phyloP scores from a whole-genome alignment of 768 basidiomycete genomes.

The Lentinus brumalis region DNA sequence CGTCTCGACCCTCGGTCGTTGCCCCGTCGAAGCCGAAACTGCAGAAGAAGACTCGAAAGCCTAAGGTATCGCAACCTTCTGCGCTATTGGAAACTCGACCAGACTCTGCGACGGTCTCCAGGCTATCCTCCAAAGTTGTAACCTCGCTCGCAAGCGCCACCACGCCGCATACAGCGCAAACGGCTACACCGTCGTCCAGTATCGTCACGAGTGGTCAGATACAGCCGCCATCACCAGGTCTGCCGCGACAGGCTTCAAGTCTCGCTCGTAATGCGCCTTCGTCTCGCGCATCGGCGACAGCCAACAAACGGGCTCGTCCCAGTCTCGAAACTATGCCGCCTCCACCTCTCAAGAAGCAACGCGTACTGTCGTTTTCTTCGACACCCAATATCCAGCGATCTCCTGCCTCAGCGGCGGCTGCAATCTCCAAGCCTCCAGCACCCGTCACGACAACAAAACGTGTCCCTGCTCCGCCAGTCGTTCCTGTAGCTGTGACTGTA shows the following conservation, averaged over 20 bases:
- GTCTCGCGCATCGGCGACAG: no score
- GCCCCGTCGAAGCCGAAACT: not conserved
- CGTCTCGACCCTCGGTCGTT: not conserved
- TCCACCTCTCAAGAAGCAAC: constrained; percentile 3
- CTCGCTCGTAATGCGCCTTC: no score
- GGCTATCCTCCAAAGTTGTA: no score
- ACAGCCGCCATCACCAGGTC: no score
- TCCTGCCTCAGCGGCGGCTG: no score
- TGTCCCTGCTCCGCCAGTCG: not conserved
- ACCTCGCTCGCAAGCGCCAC: no score
- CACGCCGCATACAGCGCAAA: no score
- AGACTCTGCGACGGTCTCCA: no score
- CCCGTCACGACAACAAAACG: not conserved
- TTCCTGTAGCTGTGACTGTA: not conserved
- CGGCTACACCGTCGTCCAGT: no score
- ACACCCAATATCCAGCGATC: not conserved
- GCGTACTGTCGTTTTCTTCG: constrained; percentile 1
- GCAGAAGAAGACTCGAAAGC: not conserved
- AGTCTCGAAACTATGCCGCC: not conserved
- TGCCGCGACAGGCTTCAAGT: no score
- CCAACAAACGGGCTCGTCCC: not conserved
- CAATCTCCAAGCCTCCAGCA: not conserved
- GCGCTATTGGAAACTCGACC: not conserved
- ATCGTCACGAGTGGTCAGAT: no score
- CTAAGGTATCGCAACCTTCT: not conserved